Evolutionary conservation across 1,284 basidiomycete genomes (phyloP).

Genomic region (Sporisorium sorghi): DNA sequence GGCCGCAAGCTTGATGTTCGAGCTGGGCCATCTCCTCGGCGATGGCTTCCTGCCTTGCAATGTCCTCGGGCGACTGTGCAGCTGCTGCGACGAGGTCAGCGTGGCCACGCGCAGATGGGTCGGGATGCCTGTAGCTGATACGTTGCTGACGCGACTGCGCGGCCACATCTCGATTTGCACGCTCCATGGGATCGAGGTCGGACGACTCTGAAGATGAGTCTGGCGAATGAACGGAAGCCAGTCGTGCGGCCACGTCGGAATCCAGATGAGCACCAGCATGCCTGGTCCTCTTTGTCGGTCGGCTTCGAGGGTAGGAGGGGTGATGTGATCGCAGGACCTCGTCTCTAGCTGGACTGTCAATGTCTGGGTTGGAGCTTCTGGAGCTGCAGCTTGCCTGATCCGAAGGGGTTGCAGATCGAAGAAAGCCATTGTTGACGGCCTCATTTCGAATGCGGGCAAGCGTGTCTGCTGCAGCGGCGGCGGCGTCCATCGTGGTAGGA

Average conservation of each 20-base stretch:
- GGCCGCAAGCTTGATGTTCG: no score
- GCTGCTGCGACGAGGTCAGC: not conserved
- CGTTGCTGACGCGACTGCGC: slow-evolving; percentile 6
- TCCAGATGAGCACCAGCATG: not conserved
- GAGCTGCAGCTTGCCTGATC: slow-evolving; percentile 3
- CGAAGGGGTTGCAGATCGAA: not conserved
- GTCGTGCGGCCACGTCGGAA: not conserved
- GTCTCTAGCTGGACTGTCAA: not conserved
- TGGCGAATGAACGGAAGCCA: not conserved
- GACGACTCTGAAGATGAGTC: slow-evolving; percentile 7
- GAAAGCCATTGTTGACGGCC: not conserved
- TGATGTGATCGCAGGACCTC: no score
- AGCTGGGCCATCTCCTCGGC: not conserved
- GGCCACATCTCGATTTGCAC: slow-evolving; percentile 5
- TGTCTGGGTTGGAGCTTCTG: not conserved
- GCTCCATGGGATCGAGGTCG: slow-evolving; percentile 10
- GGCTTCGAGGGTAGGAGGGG: not conserved
- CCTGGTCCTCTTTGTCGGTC: not conserved
- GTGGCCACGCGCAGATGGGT: not conserved
- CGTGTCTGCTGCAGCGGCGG: not conserved
- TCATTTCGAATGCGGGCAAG: slow-evolving; percentile 4
- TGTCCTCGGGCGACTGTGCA: slow-evolving; percentile 7
- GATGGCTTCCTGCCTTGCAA: not conserved
- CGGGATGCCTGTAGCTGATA: slow-evolving; percentile 2
- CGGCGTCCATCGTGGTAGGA: slow-evolving; percentile 1